Evolutionary conservation across 139 green algal genomes (phyloP), one percentile per base, ranked within the genome.

Genomic region (Pleodorina starrii): DNA sequence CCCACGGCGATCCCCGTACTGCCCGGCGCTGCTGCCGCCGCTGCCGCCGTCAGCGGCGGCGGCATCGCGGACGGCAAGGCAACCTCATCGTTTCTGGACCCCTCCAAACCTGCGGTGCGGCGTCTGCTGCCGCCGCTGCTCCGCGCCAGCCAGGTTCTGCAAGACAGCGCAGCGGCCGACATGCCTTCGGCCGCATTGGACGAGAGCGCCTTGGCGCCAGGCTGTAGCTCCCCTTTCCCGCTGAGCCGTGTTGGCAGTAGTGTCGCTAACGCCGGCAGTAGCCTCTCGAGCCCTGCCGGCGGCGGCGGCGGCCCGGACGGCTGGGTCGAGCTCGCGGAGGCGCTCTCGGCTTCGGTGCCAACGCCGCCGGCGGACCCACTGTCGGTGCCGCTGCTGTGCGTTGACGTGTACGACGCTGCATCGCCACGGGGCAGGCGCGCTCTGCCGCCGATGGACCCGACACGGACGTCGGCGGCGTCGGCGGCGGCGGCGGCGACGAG

Each of bases 101-200:
- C 75, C 0, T 46, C 75, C 46, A 83, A 83, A 29, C 75, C 75
- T 14, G 75, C 75, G 1, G 46, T 83, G 19, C 75, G 75, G 12
- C 75, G 75, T 1, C 44, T 66, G 29, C 75, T 83, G 29, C 75
- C 75, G 1, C 75, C 75, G 46, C 75, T 83, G 6, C 42, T 50
- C 44, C 75, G 48, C 5, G 75, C 75, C n/a, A 83, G 46, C 48
- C 46, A 83, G 10, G 75, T 46, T 0, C 14, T 81, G 10, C 42
- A 57, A 5, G 73, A 81, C 19, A 35, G 42, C 11, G 11, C 73
- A 1, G 42, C 42, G 7, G 54, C 25, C 54, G 54, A 21, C 54
- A 4, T 66, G 29, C 54, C 7, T 32, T 21, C 9, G 5, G 54
- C 54, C 25, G 54, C 54, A 66, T 21, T 32, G 21, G 54, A 66